These are phyloP conservation scores for Tuber aestivum DNA, from an alignment of 495 filamentous ascomycete genomes.

Conservation along the genomic window DNA sequence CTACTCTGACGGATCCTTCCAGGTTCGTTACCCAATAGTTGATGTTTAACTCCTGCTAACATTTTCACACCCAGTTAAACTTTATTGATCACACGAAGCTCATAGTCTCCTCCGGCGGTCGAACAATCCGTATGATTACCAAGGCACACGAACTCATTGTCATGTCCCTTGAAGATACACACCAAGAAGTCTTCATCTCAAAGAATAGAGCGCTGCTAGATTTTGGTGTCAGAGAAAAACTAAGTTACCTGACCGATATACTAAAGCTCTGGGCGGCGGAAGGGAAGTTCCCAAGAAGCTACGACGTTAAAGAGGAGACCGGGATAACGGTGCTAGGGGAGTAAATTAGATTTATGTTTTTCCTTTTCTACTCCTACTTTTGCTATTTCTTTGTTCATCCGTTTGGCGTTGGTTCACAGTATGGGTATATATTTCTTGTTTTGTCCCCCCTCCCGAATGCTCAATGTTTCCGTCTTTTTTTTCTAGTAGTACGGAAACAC, in stretches of 20 bases:
- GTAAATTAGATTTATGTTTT: slow-evolving; percentile 15
- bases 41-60: slow-evolving; percentile 3
- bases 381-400: slow-evolving; percentile 14
- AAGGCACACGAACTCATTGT: slow-evolving; percentile 37
- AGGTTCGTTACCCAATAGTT: slow-evolving; percentile 48
- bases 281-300: slow-evolving; percentile 34
- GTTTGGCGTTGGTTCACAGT: slow-evolving; percentile 7
- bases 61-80: slow-evolving; percentile 60
- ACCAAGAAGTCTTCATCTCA: slow-evolving; percentile 26
- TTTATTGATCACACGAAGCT: slow-evolving; percentile 94
- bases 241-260: slow-evolving; percentile 36
- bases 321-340: slow-evolving; percentile 31
- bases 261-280: slow-evolving; percentile 30
- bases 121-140: slow-evolving; percentile 37
- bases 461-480: background rate
- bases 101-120: slow-evolving; percentile 31
- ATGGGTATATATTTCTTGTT: slow-evolving; percentile 12
- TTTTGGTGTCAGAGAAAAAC: slow-evolving; percentile 37
- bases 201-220: slow-evolving; percentile 25
- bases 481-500: background rate
- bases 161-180: slow-evolving; percentile 38
- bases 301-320: slow-evolving; percentile 32
- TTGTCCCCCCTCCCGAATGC: background rate
- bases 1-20: slow-evolving; percentile 79
- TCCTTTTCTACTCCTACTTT: background rate